These are phyloP conservation scores for Blastocystis sp. DNA, from an alignment of 352 stramenopile genomes.

Conservation along the genomic window DNA sequence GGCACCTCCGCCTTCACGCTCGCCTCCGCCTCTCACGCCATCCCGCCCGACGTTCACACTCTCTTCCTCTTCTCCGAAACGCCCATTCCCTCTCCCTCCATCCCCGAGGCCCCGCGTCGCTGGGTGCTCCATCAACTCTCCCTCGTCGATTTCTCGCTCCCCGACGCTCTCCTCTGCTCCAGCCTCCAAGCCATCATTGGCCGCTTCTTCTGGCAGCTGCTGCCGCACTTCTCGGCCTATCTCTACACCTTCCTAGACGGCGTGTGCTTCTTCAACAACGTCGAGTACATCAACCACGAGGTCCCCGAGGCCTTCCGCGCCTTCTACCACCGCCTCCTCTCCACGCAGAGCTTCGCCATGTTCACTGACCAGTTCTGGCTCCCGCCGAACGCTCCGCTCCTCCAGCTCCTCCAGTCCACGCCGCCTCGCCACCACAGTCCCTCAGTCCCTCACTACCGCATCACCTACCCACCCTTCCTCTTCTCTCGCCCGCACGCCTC, in stretches of 20 bases:
- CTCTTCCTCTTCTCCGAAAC: background rate
- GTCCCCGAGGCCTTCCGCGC: background rate
- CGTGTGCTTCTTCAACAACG: conserved; percentile 30
- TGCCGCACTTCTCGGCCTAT: conserved; percentile 23
- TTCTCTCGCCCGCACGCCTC: background rate
- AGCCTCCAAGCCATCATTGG: background rate
- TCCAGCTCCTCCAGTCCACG: background rate
- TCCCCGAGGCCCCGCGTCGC: background rate
- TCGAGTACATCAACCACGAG: conserved; percentile 37
- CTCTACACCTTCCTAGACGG: conserved; percentile 41
- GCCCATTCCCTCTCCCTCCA: background rate
- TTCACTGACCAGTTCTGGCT: conserved; percentile 59
- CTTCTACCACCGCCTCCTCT: conserved; percentile 31
- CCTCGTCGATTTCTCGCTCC: background rate
- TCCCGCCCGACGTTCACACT: conserved; percentile 5
- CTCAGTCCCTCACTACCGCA: background rate
- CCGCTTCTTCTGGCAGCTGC: conserved; percentile 14
- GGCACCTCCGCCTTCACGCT: conserved; percentile 6
- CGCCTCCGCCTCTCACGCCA: background rate
- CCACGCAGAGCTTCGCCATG: conserved; percentile 62
- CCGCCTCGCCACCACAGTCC: background rate
- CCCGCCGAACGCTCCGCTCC: background rate
- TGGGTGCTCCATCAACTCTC: conserved; percentile 14
- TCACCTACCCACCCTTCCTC: background rate
- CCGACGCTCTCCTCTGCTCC: background rate